A percentile compares a stretch with the other conserved stretches of the same genome.
Evolutionary conservation across 2,329 filamentous ascomycete genomes (phyloP).

Genomic region (Aspergillus novoparasiticus): DNA sequence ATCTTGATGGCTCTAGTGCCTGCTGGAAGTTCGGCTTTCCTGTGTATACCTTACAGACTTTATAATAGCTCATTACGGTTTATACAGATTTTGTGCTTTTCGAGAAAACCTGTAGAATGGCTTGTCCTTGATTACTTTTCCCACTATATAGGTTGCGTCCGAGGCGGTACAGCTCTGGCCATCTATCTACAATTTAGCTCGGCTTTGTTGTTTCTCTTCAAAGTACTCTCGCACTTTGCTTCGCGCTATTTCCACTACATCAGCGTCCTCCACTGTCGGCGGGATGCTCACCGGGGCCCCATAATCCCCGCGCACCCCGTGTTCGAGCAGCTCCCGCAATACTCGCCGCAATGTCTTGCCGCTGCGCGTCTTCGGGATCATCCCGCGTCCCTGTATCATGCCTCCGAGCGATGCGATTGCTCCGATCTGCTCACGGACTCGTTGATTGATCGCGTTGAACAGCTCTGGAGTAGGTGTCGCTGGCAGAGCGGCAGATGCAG

Average conservation of each 20-base stretch:
- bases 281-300: slow-evolving; percentile 74
- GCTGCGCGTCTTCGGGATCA: slow-evolving; percentile 90
- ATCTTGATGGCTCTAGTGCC: not conserved
- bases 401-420: slow-evolving; percentile 84
- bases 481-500: slow-evolving; percentile 52
- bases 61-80: not conserved
- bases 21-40: not conserved
- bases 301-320: slow-evolving; percentile 73
- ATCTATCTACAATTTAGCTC: slow-evolving; percentile 47
- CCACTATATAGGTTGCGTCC: not conserved
- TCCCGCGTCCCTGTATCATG: slow-evolving; percentile 78
- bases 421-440: slow-evolving; percentile 79
- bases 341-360: slow-evolving; percentile 87
- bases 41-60: not conserved
- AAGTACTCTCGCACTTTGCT: slow-evolving; percentile 77
- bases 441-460: slow-evolving; percentile 47
- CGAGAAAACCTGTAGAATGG: not conserved
- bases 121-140: not conserved
- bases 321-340: slow-evolving; percentile 80
- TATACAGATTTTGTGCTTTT: not conserved
- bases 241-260: slow-evolving; percentile 74
- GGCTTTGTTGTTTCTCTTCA: slow-evolving; percentile 37
- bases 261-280: slow-evolving; percentile 80
- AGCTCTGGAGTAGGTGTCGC: slow-evolving; percentile 46
- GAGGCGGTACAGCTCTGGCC: not conserved